Base-by-base conservation (phyloP, 257 asterid species). In the Eucommia ulmoides region DNA sequence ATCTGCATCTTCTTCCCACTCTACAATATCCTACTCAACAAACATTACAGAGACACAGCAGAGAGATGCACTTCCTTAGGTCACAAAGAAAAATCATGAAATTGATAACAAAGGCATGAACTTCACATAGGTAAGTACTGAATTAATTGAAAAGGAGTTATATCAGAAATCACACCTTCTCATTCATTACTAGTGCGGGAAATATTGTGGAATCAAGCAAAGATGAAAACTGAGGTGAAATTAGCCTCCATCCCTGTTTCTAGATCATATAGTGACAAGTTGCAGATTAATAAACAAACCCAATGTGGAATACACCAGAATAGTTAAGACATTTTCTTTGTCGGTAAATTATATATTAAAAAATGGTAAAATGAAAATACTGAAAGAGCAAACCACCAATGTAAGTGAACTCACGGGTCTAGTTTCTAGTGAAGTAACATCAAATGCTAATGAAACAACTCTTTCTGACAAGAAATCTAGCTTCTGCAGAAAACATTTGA, bases 1-100 rank as follows among this genome's bases (percentile, higher is more conserved):
- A 55, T 66, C 70, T 8, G 73, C 58, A 49, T 71, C 73, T 62
- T 71, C 77, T 58, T 71, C 70, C 73, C 77, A 71, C 57, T 71
- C 73, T 8, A 60, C 18, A 33, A 35, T 50, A 51, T 71, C 73
- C 77, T 70, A 46, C 45, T 45, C 23, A n/a, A n/a, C n/a, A n/a
- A n/a, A n/a, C n/a, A n/a, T n/a, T n/a, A n/a, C n/a, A n/a, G n/a
- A n/a, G n/a, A n/a, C n/a, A n/a, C n/a, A n/a, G n/a, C n/a, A n/a
- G n/a, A n/a, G n/a, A n/a, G n/a, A n/a, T n/a, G n/a, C n/a, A n/a
- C n/a, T n/a, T n/a, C n/a, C n/a, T n/a, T n/a, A n/a, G n/a, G n/a
- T n/a, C n/a, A n/a, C n/a, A n/a, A n/a, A n/a, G n/a, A n/a, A n/a
- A n/a, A n/a, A n/a, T n/a, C n/a, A n/a, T n/a, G n/a, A n/a, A n/a